Conservation (phyloP, 257 asterid species). For the Petrea volubilis region DNA sequence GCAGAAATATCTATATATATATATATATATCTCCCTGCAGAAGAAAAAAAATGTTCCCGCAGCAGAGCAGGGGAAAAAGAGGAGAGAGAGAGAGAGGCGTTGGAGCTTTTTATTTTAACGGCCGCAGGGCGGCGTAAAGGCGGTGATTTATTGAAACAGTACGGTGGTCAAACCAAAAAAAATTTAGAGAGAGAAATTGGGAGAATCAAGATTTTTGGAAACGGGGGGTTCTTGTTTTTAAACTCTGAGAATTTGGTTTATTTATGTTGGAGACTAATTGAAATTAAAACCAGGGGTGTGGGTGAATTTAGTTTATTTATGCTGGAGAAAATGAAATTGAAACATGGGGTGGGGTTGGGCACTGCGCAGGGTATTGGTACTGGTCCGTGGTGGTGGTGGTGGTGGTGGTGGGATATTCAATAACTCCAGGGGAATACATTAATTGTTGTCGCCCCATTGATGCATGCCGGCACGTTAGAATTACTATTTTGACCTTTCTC, state of each 20-base stretch:
- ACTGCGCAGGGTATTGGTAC: not conserved
- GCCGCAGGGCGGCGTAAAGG: conserved; percentile 34
- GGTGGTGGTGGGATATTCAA: conserved; percentile 20
- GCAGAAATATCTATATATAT: too few species aligned
- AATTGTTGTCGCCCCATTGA: not conserved
- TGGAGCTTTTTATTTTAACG: conserved; percentile 26
- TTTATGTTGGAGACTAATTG: not conserved
- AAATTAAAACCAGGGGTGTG: not conserved
- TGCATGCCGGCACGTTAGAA: not conserved
- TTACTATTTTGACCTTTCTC: not conserved
- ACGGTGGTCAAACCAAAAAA: conserved; percentile 33
- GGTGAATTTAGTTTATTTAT: not conserved
- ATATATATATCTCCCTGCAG: not conserved
- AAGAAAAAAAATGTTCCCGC: not conserved
- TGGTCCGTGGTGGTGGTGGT: not conserved
- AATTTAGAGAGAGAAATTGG: conserved; percentile 16
- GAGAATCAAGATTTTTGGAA: conserved; percentile 13
- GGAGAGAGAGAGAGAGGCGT: not conserved
- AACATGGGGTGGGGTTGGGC: not conserved
- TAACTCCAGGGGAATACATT: conserved; percentile 21
- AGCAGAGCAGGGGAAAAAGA: not conserved
- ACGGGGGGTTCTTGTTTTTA: conserved; percentile 5
- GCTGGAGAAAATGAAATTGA: not conserved
- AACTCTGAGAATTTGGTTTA: not conserved
- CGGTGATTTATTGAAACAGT: conserved; percentile 11